These are phyloP conservation scores for Leccinum longicurvipes DNA, from an alignment of 768 basidiomycete genomes.

Conservation along the genomic window DNA sequence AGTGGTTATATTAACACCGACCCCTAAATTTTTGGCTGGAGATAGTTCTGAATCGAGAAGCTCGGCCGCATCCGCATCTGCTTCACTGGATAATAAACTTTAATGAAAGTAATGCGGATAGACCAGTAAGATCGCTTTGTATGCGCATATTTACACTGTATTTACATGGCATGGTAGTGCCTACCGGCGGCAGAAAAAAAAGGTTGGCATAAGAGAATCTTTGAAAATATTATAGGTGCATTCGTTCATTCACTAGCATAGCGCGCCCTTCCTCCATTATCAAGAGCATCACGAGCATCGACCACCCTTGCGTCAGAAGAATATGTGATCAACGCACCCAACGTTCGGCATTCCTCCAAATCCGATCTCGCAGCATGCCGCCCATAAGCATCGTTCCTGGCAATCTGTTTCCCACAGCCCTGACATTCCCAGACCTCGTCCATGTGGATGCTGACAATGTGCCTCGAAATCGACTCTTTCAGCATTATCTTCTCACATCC, in stretches of 20 bases:
- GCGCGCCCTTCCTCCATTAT: not conserved
- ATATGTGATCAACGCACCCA: slow-evolving; percentile 10
- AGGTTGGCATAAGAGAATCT: too few species aligned
- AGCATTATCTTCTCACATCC: slow-evolving; percentile 17
- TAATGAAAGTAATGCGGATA: not conserved
- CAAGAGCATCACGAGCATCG: slow-evolving; percentile 5
- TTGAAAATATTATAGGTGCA: too few species aligned
- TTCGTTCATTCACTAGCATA: slow-evolving; percentile 4
- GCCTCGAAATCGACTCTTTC: slow-evolving; percentile 23
- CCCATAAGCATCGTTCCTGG: slow-evolving; percentile 9
- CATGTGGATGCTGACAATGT: slow-evolving; percentile 17
- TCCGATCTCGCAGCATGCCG: slow-evolving; percentile 2
- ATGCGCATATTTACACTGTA: too few species aligned
- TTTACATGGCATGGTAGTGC: too few species aligned
- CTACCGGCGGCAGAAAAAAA: too few species aligned
- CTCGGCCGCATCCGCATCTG: not conserved
- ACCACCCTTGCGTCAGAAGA: not conserved
- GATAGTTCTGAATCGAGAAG: not conserved
- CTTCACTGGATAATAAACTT: not conserved
- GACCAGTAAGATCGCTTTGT: not conserved
- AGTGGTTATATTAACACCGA: too few species aligned
- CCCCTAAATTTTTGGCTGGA: not conserved
- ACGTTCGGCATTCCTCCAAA: slow-evolving; percentile 1
- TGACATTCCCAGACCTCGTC: slow-evolving; percentile 14
- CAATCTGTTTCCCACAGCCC: slow-evolving; percentile 10